Conservation (phyloP, 1,139 yeast genomes). For the Wickerhamomyces sp. region DNA sequence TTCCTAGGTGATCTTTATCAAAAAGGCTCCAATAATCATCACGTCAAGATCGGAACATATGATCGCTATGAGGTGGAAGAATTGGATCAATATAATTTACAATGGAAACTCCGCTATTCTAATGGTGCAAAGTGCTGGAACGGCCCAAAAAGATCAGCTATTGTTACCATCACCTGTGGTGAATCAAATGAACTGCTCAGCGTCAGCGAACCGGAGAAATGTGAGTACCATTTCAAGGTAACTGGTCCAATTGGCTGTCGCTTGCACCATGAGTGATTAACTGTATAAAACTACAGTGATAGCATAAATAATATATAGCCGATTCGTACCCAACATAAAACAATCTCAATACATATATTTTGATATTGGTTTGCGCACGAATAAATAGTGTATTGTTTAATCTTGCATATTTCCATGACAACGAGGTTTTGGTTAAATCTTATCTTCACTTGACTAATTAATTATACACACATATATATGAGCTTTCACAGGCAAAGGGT, state of each 20-base stretch:
- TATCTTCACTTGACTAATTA: no score
- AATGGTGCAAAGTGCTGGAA: constrained; percentile 93
- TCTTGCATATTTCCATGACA: no score
- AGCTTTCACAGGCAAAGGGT: no score
- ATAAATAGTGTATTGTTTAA: no score
- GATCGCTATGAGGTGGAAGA: constrained; percentile 19
- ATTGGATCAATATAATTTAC: constrained; percentile 25
- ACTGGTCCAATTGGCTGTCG: constrained; percentile 74
- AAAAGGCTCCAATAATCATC: constrained; percentile 40
- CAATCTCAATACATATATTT: no score
- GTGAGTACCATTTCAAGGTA: constrained; percentile 66
- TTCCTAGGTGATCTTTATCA: constrained; percentile 57
- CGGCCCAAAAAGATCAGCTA: constrained; percentile 80
- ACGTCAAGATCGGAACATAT: constrained; percentile 52
- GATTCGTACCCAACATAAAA: no score
- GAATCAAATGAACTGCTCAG: constrained; percentile 45
- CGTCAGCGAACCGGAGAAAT: constrained; percentile 86
- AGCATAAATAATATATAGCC: no score
- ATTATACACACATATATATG: no score
- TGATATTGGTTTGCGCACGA: no score
- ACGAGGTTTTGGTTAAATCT: no score
- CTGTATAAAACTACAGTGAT: no score
- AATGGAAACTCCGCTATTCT: constrained; percentile 41
- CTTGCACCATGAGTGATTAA: no score
- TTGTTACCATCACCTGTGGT: constrained; percentile 68